A percentile compares a stretch with the other conserved stretches of the same genome.
phyloP scores from a whole-genome alignment of 495 filamentous ascomycete genomes.

The Viridothelium virens region DNA sequence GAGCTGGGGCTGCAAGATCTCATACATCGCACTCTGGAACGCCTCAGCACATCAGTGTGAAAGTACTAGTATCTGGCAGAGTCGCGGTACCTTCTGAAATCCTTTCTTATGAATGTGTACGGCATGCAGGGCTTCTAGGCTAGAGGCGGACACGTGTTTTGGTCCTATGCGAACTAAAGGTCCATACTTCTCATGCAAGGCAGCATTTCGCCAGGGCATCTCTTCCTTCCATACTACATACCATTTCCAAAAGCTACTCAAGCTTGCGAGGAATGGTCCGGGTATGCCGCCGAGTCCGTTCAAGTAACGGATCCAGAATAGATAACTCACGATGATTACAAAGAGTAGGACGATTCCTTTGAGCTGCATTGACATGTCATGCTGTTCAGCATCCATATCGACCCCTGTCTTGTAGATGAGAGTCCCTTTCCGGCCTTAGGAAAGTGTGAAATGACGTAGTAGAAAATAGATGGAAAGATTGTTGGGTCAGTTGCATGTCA shows the following conservation, averaged over 20 bases:
- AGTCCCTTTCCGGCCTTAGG: too few species aligned
- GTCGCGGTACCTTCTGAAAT: background rate
- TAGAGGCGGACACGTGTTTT: conserved; percentile 44
- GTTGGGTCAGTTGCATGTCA: too few species aligned
- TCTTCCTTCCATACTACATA: conserved; percentile 3
- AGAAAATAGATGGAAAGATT: too few species aligned
- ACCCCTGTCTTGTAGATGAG: too few species aligned
- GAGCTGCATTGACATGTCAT: too few species aligned
- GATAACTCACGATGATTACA: background rate
- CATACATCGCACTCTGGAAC: background rate
- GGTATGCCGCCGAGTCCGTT: conserved; percentile 36
- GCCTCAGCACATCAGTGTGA: background rate
- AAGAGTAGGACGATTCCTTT: background rate
- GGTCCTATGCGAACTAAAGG: conserved; percentile 51
- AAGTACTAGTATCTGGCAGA: too few species aligned
- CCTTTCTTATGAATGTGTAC: background rate
- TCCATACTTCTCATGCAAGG: conserved; percentile 46
- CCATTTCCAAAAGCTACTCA: conserved; percentile 30
- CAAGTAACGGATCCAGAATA: conserved; percentile 8
- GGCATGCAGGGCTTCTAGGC: background rate
- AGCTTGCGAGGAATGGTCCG: conserved; percentile 37
- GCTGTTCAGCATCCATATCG: too few species aligned
- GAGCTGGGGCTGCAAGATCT: background rate
- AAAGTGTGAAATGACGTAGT: too few species aligned
- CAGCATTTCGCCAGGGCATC: conserved; percentile 28